These are phyloP conservation scores for Claviceps sp. DNA, from an alignment of 2,329 filamentous ascomycete species.

Conservation along the genomic window DNA sequence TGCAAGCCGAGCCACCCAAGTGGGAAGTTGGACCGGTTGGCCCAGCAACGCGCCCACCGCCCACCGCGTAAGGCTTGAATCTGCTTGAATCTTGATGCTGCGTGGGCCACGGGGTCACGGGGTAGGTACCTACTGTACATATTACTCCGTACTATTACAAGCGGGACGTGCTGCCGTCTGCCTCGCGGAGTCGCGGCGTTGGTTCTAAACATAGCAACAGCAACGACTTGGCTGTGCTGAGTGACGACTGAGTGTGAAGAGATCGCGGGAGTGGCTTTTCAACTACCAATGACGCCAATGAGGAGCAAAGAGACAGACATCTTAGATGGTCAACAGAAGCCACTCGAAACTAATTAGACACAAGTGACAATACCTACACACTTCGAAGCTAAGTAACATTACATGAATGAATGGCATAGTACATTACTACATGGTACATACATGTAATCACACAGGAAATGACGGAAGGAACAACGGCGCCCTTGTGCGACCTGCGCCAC, in stretches of 20 bases:
- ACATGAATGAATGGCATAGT: no score
- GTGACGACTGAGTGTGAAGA: neutral
- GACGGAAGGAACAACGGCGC: no score
- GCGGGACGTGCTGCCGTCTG: neutral
- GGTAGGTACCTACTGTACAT: neutral
- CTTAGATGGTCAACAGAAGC: no score
- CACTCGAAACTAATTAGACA: no score
- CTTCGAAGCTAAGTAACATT: no score
- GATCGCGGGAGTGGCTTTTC: neutral
- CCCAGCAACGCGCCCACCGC: conserved; percentile 16
- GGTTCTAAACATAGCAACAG: neutral
- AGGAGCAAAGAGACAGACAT: no score
- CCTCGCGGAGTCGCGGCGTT: neutral
- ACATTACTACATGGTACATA: no score
- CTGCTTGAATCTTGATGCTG: neutral
- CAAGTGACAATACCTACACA: no score
- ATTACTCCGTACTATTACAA: neutral
- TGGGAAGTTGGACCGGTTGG: conserved; percentile 19
- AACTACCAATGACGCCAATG: no score
- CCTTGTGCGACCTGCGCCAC: no score
- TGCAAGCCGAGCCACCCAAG: conserved; percentile 8
- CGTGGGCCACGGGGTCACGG: neutral
- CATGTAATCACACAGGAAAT: no score
- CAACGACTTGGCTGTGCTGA: neutral
- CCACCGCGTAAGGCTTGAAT: neutral